Evolutionary conservation across 352 stramenopile genomes (phyloP).

Genomic region (Phytophthora melonis): DNA sequence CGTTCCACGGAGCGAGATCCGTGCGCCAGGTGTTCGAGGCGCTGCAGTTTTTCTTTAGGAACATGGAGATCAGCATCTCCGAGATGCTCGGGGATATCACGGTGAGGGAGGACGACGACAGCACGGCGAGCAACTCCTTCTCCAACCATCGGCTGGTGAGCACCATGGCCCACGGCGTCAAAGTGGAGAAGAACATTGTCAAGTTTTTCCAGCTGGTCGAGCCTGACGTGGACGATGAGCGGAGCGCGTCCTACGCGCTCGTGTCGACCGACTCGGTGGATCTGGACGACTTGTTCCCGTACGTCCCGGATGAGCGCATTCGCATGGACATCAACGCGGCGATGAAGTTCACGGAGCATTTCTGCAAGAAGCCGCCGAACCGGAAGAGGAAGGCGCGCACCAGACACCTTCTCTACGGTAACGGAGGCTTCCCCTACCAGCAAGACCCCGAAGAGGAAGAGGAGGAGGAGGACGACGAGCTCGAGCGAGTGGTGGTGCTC

Average conservation of each 20-base stretch:
- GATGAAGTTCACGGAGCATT: constrained; percentile 55
- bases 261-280: constrained; percentile 57
- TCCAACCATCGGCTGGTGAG: constrained; percentile 67
- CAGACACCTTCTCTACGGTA: constrained; percentile 23
- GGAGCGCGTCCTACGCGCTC: constrained; percentile 42
- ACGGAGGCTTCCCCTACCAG: constrained; percentile 25
- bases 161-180: constrained; percentile 45
- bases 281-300: constrained; percentile 63
- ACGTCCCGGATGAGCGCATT: constrained; percentile 47
- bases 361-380: constrained; percentile 35
- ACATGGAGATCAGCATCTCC: constrained; percentile 68
- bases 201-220: constrained; percentile 56
- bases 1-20: constrained; percentile 45
- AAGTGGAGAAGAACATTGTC: constrained; percentile 61
- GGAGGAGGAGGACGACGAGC: constrained; percentile 32
- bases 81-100: constrained; percentile 68
- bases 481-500: constrained; percentile 46
- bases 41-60: constrained; percentile 64
- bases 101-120: constrained; percentile 66
- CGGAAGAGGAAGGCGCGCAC: constrained; percentile 28
- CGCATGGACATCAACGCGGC: constrained; percentile 58
- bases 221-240: constrained; percentile 16
- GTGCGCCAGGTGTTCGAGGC: constrained; percentile 66
- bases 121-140: constrained; percentile 48
- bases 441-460: constrained; percentile 25